Evolutionary conservation across 768 basidiomycete genomes (phyloP), one percentile per base, ranked within the genome.

Genomic region (Paxillus ammoniavirescens): DNA sequence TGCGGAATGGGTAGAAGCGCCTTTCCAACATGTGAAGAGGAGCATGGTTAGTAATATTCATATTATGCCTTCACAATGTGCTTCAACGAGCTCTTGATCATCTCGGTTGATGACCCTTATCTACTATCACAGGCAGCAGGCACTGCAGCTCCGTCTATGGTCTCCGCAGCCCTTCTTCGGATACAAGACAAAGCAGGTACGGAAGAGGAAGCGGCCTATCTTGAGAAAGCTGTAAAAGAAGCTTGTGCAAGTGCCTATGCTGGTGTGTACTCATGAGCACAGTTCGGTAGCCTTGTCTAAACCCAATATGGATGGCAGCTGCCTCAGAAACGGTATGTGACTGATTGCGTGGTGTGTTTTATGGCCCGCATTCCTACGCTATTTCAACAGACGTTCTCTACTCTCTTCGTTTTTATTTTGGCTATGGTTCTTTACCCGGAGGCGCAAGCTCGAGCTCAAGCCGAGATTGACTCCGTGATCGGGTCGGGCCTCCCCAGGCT

Each of bases 361-460:
- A 4, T 28, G 15, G 10, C 49, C 47, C 54, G 17, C 37, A 60
- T 52, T 52, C 44, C 50, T 49, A 56, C 47, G 50, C 49, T 45
- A 38, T 49, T 49, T 15, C 9, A 49, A 55, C 44, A 58, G 68
- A 64, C 60, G 7, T 55, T 10, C 9, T 68, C 62, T 30, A 58
- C 54, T 15, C 30, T 60, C 23, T 47, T 52, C 44, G 52, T 51
- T 23, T 67, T 69, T 50, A 17, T 65, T 21, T 53, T 65, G 47
- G 63, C 45, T n/a, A 63, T 67, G 65, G 44, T 65, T 28, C 38
- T 67, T 31, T 56, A 65, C 49, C 63, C 65, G 40, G 57, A 65
- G 1, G 66, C 57, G 45, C 50, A 21, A 26, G 63, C 56, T 14
- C 61, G 55, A 10, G 54, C 52, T 14, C 61, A 56, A 10, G 54